Conservation (phyloP, 192 early-diverging fungal genomes). For the Allomyces macrogynus region DNA sequence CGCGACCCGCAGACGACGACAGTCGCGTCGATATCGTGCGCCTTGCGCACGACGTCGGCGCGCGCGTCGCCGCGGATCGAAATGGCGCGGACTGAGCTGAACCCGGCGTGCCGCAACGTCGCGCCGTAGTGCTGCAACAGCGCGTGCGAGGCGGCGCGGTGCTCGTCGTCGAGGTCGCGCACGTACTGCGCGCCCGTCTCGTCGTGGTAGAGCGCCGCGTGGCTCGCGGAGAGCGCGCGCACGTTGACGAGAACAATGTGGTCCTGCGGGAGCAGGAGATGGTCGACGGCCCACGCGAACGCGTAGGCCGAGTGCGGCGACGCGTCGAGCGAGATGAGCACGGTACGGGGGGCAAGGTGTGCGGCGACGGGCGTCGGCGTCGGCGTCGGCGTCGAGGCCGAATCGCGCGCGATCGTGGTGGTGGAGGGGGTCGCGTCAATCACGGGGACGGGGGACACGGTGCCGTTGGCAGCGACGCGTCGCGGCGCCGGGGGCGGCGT, state of each 20-base stretch:
- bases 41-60: neutral
- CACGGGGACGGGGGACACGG: too few relatives aligned
- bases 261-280: neutral
- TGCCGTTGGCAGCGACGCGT: too few relatives aligned
- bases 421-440: too few relatives aligned
- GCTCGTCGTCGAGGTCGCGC: neutral
- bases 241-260: neutral
- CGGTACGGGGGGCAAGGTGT: neutral
- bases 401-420: too few relatives aligned
- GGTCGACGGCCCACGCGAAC: neutral
- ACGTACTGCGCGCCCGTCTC: neutral
- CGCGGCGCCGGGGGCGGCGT: too few relatives aligned
- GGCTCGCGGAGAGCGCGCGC: neutral
- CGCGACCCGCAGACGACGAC: constrained; percentile 5
- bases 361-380: neutral
- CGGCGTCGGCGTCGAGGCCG: too few relatives aligned
- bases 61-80: constrained; percentile 1
- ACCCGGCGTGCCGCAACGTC: neutral
- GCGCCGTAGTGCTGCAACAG: neutral
- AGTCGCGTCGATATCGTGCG: neutral
- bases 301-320: neutral
- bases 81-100: neutral
- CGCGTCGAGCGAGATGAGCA: neutral
- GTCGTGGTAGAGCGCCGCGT: neutral
- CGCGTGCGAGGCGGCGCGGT: neutral